Evolutionary conservation across 148 eudicot genomes (phyloP).

Genomic region (Amaranthus hypochondriacus): DNA sequence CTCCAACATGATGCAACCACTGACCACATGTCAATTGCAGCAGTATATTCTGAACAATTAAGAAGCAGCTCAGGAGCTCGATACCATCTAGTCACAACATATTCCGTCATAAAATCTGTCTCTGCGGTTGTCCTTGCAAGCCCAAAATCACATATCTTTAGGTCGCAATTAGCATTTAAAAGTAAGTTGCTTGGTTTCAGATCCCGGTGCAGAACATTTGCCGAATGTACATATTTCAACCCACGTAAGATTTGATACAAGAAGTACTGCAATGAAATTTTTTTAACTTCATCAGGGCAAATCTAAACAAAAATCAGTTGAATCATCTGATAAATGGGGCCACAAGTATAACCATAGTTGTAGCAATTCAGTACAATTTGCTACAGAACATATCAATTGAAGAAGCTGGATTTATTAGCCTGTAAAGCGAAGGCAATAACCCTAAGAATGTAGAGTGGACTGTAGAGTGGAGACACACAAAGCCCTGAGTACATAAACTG

Average conservation of each 20-base stretch:
- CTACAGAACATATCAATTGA: neutral
- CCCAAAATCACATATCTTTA: conserved; percentile 97
- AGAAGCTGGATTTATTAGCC: neutral
- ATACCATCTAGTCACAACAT: conserved; percentile 98
- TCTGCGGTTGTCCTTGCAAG: conserved; percentile 93
- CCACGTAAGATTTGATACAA: conserved; percentile 87
- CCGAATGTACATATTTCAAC: conserved; percentile 83
- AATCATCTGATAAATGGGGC: neutral
- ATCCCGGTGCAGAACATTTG: conserved; percentile 93
- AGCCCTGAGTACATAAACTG: neutral
- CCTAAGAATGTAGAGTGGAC: neutral
- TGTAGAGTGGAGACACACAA: neutral
- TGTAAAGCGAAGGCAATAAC: neutral
- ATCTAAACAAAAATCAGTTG: neutral
- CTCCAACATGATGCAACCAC: conserved; percentile 99
- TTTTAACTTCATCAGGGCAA: neutral
- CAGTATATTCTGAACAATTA: conserved; percentile 87
- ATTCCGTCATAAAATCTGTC: conserved; percentile 96
- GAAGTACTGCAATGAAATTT: conserved; percentile 60
- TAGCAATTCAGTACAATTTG: neutral
- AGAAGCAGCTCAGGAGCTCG: conserved; percentile 93
- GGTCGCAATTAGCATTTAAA: conserved; percentile 86
- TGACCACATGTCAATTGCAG: conserved; percentile 96
- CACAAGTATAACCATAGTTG: neutral
- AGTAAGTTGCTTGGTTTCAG: conserved; percentile 97